Base-by-base conservation (phyloP, 768 basidiomycete species). In the Rhizopogon roseolus region DNA sequence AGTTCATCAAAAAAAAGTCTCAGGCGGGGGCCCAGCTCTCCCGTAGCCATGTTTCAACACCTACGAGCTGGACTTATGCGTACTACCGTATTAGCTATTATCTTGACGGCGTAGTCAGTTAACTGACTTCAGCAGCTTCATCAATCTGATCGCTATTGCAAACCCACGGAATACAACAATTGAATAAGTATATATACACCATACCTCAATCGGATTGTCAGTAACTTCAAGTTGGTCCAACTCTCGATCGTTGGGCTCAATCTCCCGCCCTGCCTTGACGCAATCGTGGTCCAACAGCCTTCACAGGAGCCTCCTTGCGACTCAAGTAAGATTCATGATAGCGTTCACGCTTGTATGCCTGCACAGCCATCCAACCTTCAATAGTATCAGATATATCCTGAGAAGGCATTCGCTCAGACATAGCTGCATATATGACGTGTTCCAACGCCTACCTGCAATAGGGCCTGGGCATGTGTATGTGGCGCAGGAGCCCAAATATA, bases 61-160 rank as follows among this genome's bases (percentile, higher is more conserved):
- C 22, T 3, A 22, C 22, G 3, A 22, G 22, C 22, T 22, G 22
- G 22, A 22, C 3, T 22, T 22, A 22, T 22, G 22, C 22, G 1
- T 22, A 22, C 22, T 22, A 22, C 22, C 22, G 3, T 22, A 22
- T 22, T 3, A 22, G 22, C 22, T 22, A 22, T 3, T 22, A 22
- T 22, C 22, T 22, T 22, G 22, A 22, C 22, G 22, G 22, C 22
- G 22, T 22, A 3, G 22, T 22, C 22, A 22, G 22, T 22, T 22
- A 22, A 22, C 22, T 22, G 2, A 3, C 22, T 22, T 22, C 3
- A 22, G 22, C 22, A 77, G 72, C 0, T 72, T 58, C 22, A 86
- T 64, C 32, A 84, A 73, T 6, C 22, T 22, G 22, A 22, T 22
- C 22, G 22, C 3, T 77, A 75, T 1, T 76, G 73, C 6, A 89